Percentiles rank a stretch among this genome's conserved stretches.
These are phyloP conservation scores for Teratosphaeria epicoccoides DNA, from an alignment of 2,329 filamentous ascomycete species.

Conservation along the genomic window DNA sequence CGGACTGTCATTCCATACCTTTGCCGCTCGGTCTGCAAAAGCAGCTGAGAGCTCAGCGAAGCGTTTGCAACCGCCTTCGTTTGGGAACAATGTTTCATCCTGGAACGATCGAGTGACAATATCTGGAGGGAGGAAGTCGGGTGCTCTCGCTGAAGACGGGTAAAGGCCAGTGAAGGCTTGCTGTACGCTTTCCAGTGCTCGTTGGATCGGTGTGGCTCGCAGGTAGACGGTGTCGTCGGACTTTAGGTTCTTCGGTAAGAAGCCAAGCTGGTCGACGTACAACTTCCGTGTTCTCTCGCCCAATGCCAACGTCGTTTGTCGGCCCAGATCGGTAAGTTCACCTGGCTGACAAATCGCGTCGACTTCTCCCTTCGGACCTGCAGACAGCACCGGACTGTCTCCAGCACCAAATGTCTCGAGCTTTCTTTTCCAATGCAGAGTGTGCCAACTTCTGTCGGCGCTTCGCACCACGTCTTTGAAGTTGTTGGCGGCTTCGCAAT, in stretches of 20 bases:
- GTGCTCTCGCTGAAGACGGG: slow-evolving; percentile 31
- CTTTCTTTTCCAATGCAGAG: slow-evolving; percentile 54
- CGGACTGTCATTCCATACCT: slow-evolving; percentile 46
- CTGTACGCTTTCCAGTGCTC: slow-evolving; percentile 41
- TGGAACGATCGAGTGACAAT: slow-evolving; percentile 35
- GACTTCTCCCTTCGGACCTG: slow-evolving; percentile 57
- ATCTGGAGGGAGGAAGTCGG: slow-evolving; percentile 33
- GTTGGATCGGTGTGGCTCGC: slow-evolving; percentile 39
- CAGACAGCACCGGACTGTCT: slow-evolving; percentile 50
- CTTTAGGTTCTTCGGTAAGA: slow-evolving; percentile 37
- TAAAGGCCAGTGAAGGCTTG: slow-evolving; percentile 42
- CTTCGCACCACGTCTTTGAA: slow-evolving; percentile 53
- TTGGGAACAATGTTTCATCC: slow-evolving; percentile 42
- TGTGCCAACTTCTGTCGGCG: slow-evolving; percentile 47
- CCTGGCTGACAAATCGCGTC: slow-evolving; percentile 66
- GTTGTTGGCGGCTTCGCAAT: slow-evolving; percentile 67
- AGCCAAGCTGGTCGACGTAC: slow-evolving; percentile 40
- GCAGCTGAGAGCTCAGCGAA: slow-evolving; percentile 38
- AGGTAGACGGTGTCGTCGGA: slow-evolving; percentile 30
- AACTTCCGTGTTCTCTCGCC: slow-evolving; percentile 39
- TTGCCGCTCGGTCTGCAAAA: slow-evolving; percentile 38
- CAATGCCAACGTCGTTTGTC: slow-evolving; percentile 39
- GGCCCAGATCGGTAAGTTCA: slow-evolving; percentile 40
- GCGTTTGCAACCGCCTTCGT: slow-evolving; percentile 38
- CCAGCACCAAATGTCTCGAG: slow-evolving; percentile 66